Evolutionary conservation across 495 filamentous ascomycete species (phyloP).

Genomic region (Evernia prunastri): DNA sequence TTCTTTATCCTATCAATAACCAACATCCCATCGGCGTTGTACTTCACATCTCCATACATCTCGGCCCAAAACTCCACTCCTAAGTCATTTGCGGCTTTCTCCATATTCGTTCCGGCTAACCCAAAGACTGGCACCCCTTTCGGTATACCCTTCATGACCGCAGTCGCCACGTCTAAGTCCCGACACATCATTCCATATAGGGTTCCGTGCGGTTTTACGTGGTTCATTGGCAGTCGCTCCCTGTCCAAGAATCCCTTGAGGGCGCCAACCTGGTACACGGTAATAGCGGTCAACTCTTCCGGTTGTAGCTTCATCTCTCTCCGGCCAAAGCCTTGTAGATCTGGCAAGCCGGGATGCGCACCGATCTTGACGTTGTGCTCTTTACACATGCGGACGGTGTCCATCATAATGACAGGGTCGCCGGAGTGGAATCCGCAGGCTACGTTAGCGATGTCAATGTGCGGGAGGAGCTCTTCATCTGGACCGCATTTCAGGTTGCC

Average conservation of each 20-base stretch:
- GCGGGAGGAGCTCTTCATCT: conserved; percentile 51
- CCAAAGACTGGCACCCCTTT: conserved; percentile 51
- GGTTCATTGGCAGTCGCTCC: conserved; percentile 48
- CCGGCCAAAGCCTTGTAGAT: conserved; percentile 57
- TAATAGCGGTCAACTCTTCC: conserved; percentile 51
- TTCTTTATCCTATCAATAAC: conserved; percentile 53
- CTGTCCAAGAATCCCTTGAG: conserved; percentile 50
- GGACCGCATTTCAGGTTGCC: conserved; percentile 37
- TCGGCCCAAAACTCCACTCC: conserved; percentile 52
- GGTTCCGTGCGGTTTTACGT: conserved; percentile 55
- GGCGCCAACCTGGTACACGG: conserved; percentile 55
- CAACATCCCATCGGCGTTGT: conserved; percentile 43
- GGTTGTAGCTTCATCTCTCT: conserved; percentile 49
- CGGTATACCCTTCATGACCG: conserved; percentile 46
- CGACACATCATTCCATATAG: conserved; percentile 53
- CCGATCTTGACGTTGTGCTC: conserved; percentile 47
- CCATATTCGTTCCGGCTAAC: conserved; percentile 47
- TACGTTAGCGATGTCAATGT: conserved; percentile 57
- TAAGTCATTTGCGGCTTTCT: conserved; percentile 46
- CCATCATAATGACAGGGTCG: conserved; percentile 54
- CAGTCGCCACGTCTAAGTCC: conserved; percentile 44
- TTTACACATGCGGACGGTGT: conserved; percentile 52
- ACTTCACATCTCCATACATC: conserved; percentile 54
- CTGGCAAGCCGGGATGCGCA: conserved; percentile 56
- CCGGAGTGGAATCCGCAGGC: conserved; percentile 58